Base-by-base conservation (phyloP, 148 eudicot species). In the Agrostemma githago region DNA sequence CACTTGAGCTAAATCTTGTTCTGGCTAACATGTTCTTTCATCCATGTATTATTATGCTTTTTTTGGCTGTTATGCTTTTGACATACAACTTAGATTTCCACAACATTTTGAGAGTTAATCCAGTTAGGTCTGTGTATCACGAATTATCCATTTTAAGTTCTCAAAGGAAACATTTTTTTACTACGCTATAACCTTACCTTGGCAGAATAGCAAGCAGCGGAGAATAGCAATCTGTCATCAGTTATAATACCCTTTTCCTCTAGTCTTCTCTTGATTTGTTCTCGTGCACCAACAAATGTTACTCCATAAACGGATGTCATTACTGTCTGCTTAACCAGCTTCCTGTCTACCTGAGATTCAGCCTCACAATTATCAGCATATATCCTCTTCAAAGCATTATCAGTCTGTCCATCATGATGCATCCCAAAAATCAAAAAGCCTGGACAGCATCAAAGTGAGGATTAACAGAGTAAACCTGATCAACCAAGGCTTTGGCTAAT, bases 271-370 rank as follows among this genome's bases (percentile, higher is more conserved):
- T 86, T 89, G 62, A 92, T 92, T 80, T 92, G 98, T 80, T 90
- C 92, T 78, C 98, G 82, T 58, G 98, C 98, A 61, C 98, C 98
- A 79, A 92, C 82, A 81, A 78, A 90, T 62, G 98, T 92, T 65
- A 92, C 96, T 66, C 98, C 98, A 80, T 92, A 92, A 0, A 92
- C 98, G 44, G 98, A 92, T 70, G 98, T 92, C 98, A 92, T 92
- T 46, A 92, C 98, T 21, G 98, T 92, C 84, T 92, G 98, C 80
- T 92, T 92, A 67, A 92, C 93, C 63, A 92, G 79, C 77, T 90
- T 92, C 68, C 96, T 82, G 68, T 92, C 93, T 70, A 92, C 98
- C 98, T 92, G 88, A 76, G 79, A 83, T 75, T 76, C 71, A 65
- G 26, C 48, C 19, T 65, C 60, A 72, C 19, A 20, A 15, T 60